Conservation (phyloP, 495 filamentous ascomycete species). For the Penicillium parvum region DNA sequence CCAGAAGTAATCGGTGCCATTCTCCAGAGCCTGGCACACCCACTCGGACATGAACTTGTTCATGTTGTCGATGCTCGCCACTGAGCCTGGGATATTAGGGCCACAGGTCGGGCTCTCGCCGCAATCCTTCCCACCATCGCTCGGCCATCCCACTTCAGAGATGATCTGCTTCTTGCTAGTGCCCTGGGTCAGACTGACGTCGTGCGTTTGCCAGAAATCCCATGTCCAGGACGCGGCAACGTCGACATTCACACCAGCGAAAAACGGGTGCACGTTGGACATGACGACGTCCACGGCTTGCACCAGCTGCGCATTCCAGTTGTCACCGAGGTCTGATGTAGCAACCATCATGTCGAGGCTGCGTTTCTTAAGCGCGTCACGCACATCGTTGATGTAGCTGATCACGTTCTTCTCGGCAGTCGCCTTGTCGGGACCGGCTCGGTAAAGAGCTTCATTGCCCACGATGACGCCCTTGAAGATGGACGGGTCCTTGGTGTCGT, state of each 20-base stretch:
- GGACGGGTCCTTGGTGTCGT: constrained; percentile 56
- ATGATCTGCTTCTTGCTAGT: constrained; percentile 65
- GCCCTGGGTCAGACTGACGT: constrained; percentile 56
- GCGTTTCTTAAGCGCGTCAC: constrained; percentile 60
- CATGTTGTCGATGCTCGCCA: constrained; percentile 79
- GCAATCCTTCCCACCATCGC: constrained; percentile 75
- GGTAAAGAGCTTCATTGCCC: constrained; percentile 91
- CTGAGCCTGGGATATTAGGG: constrained; percentile 50
- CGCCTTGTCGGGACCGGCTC: constrained; percentile 45
- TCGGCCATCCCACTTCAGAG: constrained; percentile 90
- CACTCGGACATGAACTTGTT: constrained; percentile 83
- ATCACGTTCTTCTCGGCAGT: constrained; percentile 64
- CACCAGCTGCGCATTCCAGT: constrained; percentile 71
- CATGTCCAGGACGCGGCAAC: constrained; percentile 78
- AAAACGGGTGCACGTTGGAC: constrained; percentile 98
- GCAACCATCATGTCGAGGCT: constrained; percentile 71
- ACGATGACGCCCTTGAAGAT: constrained; percentile 83
- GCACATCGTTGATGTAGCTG: constrained; percentile 61
- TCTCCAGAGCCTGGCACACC: constrained; percentile 73
- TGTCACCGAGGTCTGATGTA: constrained; percentile 84
- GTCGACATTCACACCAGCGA: constrained; percentile 68
- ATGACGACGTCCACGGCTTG: constrained; percentile 77
- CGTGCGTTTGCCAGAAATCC: constrained; percentile 67
- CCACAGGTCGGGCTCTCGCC: constrained; percentile 54
- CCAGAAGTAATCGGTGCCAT: constrained; percentile 93